A percentile compares a stretch with the other conserved stretches of the same genome.
Evolutionary conservation across 108 stramenopile genomes (phyloP).

Genomic region (Parietichytrium sp.): DNA sequence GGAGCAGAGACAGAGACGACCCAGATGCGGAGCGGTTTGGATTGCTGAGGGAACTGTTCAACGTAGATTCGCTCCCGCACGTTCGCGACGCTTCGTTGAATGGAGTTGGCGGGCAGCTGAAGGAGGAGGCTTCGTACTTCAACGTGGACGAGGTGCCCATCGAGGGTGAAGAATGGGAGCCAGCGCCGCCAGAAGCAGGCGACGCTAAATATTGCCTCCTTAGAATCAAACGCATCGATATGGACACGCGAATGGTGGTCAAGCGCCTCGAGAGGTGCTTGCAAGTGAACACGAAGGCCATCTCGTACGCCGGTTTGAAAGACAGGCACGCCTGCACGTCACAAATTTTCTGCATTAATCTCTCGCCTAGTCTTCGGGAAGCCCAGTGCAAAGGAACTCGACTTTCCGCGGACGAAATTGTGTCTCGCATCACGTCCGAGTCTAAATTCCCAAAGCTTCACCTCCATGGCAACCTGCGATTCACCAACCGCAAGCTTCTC

Average conservation of each 20-base stretch:
- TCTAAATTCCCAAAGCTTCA: neutral
- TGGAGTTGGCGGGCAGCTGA: neutral
- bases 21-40: too few species aligned
- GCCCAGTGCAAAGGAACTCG: too few species aligned
- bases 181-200: too few species aligned
- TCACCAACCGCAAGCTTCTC: neutral
- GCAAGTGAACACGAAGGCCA: neutral
- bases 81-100: neutral
- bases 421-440: neutral
- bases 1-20: too few species aligned
- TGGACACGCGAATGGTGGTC: slow-evolving; percentile 11
- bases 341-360: slow-evolving; percentile 15
- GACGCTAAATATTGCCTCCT: neutral
- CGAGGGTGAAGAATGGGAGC: neutral
- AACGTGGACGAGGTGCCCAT: slow-evolving; percentile 7
- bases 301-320: neutral
- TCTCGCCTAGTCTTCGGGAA: neutral
- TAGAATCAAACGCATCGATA: neutral
- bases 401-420: neutral
- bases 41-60: neutral
- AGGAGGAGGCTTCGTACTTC: slow-evolving; percentile 3
- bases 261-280: neutral
- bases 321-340: neutral
- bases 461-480: neutral
- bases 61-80: neutral